A percentile compares a stretch with the other conserved stretches of the same genome.
These are phyloP conservation scores for Chaetothyriales sp. DNA, from an alignment of 2,329 filamentous ascomycete genomes.

Conservation along the genomic window DNA sequence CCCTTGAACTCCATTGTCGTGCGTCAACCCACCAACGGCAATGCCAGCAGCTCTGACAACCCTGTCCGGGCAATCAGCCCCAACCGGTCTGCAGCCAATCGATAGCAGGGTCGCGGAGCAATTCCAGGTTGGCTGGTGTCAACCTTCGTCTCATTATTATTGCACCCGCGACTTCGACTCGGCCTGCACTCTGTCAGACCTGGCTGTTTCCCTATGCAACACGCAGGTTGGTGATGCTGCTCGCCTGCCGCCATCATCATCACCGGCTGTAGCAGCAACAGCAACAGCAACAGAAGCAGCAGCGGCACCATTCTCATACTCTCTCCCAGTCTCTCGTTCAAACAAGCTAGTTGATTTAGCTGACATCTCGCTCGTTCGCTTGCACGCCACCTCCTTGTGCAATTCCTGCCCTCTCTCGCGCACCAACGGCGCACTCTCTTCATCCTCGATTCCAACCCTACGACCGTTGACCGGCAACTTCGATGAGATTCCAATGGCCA, in stretches of 20 bases:
- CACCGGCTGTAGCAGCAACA: neutral
- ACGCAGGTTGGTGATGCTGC: neutral
- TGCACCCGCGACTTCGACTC: neutral
- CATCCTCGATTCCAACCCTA: neutral
- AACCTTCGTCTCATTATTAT: constrained; percentile 6
- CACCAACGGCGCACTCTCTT: neutral
- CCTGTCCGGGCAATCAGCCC: neutral
- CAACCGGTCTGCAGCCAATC: neutral
- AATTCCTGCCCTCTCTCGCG: neutral
- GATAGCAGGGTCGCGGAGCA: neutral
- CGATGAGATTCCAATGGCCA: constrained; percentile 23
- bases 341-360: neutral
- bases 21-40: neutral
- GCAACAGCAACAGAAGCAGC: no score
- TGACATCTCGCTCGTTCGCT: neutral
- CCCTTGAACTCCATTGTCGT: neutral
- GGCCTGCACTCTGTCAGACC: neutral
- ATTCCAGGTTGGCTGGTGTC: constrained; percentile 10
- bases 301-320: neutral
- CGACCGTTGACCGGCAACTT: constrained; percentile 5
- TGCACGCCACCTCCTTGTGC: constrained; percentile 5
- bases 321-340: neutral
- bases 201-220: neutral
- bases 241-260: neutral
- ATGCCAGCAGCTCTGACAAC: neutral